Base-by-base conservation (phyloP, 306 rosid species). In the Adenanthera pavonina region DNA sequence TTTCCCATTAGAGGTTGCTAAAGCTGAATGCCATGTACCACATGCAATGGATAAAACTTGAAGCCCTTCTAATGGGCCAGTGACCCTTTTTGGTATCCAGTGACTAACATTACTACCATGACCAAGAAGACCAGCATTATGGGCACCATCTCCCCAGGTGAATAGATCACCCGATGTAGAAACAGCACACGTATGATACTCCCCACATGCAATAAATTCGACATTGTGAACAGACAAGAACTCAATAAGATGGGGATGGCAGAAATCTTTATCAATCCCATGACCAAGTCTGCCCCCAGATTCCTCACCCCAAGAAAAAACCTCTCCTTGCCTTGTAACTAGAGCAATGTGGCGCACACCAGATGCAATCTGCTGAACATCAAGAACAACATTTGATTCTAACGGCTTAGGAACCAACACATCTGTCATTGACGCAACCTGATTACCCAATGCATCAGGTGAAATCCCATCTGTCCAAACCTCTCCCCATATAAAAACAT, bases 221-320 rank as follows among this genome's bases (percentile, higher is more conserved):
- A 89, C 61, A 65, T 84, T 88, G 60, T 82, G 82, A 78, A 81
- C 66, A 34, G 92, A 89, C 41, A 91, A 73, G 44, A 85, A 86
- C 90, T 91, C 95, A 72, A 91, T 90, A 54, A 89, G 90, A 33
- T 56, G 87, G n/a, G 95, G 95, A 46, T 56, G 82, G 65, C 83
- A 80, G 34, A 79, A 83, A 78, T 88, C 86, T 83, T 72, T 87
- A 72, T 91, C 95, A 69, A 85, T 72, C 60, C 95, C 95, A 72
- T 91, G 95, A 57, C 95, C 95, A 47, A 91, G 92, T 56, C 93
- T 82, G 74, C 95, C 95, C 11, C 95, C 95, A 35, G 81, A 86
- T 83, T 91, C 95, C 84, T 91, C 95, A 35, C 95, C 95, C 95
- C 95, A 91, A 33, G 93, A 86, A 83, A 91, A 91, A 79, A 91